Conservation (phyloP, 2,329 filamentous ascomycete species). For the Arachnopeziza araneosa region DNA sequence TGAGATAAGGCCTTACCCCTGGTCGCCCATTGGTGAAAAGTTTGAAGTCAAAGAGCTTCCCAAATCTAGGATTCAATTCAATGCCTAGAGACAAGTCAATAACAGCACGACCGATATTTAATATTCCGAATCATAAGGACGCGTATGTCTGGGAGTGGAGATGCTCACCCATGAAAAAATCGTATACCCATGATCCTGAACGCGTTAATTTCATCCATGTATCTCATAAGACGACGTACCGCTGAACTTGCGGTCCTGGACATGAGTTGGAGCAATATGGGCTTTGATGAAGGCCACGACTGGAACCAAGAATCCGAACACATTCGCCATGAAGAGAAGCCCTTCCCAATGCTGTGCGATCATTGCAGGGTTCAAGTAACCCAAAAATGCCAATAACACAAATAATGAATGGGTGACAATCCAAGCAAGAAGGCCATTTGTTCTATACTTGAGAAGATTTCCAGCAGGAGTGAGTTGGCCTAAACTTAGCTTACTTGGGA, state of each 20-base stretch:
- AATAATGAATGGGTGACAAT: slow-evolving; percentile 34
- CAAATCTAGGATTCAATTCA: slow-evolving; percentile 41
- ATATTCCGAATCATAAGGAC: neutral
- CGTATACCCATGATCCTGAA: neutral
- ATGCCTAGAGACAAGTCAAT: slow-evolving; percentile 43
- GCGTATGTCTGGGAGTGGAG: too few species aligned
- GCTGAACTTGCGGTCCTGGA: slow-evolving; percentile 39
- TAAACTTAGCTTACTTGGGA: slow-evolving; percentile 30
- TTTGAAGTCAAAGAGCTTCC: slow-evolving; percentile 40
- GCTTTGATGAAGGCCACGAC: slow-evolving; percentile 36
- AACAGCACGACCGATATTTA: slow-evolving; percentile 31
- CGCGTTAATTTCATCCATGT: neutral
- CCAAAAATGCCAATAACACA: slow-evolving; percentile 22
- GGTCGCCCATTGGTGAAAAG: slow-evolving; percentile 42
- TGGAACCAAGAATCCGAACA: slow-evolving; percentile 31
- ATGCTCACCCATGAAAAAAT: neutral
- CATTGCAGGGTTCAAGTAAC: slow-evolving; percentile 34
- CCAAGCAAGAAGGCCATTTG: slow-evolving; percentile 40
- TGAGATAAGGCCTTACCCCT: slow-evolving; percentile 21
- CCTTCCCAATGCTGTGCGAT: slow-evolving; percentile 39
- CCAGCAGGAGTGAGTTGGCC: slow-evolving; percentile 41
- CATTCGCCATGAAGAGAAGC: slow-evolving; percentile 35
- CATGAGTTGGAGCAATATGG: slow-evolving; percentile 34
- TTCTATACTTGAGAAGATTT: slow-evolving; percentile 37
- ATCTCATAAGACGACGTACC: slow-evolving; percentile 21